Base-by-base conservation (phyloP, 768 basidiomycete genomes). In the Auriscalpium vulgare region DNA sequence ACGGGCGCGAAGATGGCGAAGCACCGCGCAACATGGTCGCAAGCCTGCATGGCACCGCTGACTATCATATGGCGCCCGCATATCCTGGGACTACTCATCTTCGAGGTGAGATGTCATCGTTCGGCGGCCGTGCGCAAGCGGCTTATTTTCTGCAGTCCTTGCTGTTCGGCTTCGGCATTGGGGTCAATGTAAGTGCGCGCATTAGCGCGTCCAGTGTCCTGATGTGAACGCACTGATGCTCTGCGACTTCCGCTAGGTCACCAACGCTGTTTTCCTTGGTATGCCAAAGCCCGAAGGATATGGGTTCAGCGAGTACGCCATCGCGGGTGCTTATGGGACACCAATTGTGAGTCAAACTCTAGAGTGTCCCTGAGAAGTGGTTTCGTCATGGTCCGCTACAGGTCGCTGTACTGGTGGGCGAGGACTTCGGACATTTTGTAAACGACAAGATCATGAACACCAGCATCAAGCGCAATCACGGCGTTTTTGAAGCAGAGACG, bases 1-100 rank as follows among this genome's bases (percentile, higher is more conserved):
- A 87, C 84, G 0, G 85, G 84, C 2, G 44, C 67, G 47, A 76
- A 74, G 59, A 82, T 82, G 82, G 71, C 75, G 8, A 78, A 80
- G 62, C 80, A 81, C 66, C 75, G 82, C 40, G 63, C 74, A 17
- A 70, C 75, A 0, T 85, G 83, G 82, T 59, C 29, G 13, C 73
- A 76, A 37, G 71, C 76, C 4, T 62, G 80, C 40, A 56, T 73
- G 8, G 68, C 76, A 4, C 75, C 77, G 10, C 67, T 85, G 38
- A 74, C 74, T 46, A 74, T 87, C 19, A 63, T 83, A 29, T 85
- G 83, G 82, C 70, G 85, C 36, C 85, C 86, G 0, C 84, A 86
- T 60, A 66, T 83, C 10, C 59, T 85, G 5, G 68, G 75, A 13
- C 68, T 82, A 45, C 68, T 83, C 19, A 40, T 81, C 37, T 85